Conservation (phyloP, 2,329 filamentous ascomycete genomes). For the Acephala macrosclerotiorum region DNA sequence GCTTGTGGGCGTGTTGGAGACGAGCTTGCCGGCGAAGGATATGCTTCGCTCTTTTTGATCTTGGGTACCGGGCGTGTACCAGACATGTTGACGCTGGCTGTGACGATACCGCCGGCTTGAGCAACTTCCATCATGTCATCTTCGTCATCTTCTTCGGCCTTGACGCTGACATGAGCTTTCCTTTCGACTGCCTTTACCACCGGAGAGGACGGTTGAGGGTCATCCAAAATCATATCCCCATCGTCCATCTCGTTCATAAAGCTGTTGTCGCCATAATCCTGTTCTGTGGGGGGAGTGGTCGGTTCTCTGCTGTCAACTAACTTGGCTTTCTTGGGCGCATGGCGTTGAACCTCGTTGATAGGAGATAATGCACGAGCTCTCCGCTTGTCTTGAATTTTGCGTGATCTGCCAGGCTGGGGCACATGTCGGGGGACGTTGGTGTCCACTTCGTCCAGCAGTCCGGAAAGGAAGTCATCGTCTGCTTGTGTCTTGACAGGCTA, state of each 20-base stretch:
- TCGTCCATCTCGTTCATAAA: constrained; percentile 68
- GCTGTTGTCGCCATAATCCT: constrained; percentile 64
- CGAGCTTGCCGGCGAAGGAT: constrained; percentile 77
- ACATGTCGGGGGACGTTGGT: constrained; percentile 71
- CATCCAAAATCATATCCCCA: constrained; percentile 79
- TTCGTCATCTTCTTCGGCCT: constrained; percentile 72
- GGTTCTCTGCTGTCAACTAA: constrained; percentile 56
- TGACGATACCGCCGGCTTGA: constrained; percentile 73
- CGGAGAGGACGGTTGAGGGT: constrained; percentile 86
- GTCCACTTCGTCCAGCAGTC: constrained; percentile 88
- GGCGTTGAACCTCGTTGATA: constrained; percentile 57
- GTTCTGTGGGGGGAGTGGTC: constrained; percentile 54
- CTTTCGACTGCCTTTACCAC: constrained; percentile 79
- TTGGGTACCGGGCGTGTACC: constrained; percentile 82
- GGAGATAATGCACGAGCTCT: constrained; percentile 85
- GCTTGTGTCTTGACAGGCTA: constrained; percentile 82
- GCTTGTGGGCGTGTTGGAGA: constrained; percentile 72
- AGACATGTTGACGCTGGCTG: constrained; percentile 82
- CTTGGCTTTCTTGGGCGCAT: constrained; percentile 63
- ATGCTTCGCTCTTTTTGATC: constrained; percentile 69
- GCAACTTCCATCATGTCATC: constrained; percentile 89
- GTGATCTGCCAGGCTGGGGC: constrained; percentile 67
- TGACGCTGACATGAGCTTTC: constrained; percentile 65
- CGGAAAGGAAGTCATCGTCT: constrained; percentile 86
- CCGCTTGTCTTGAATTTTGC: constrained; percentile 78